A percentile compares a stretch with the other conserved stretches of the same genome.
phyloP scores from a whole-genome alignment of 1,284 basidiomycete genomes.

The Chalciporus sp. region DNA sequence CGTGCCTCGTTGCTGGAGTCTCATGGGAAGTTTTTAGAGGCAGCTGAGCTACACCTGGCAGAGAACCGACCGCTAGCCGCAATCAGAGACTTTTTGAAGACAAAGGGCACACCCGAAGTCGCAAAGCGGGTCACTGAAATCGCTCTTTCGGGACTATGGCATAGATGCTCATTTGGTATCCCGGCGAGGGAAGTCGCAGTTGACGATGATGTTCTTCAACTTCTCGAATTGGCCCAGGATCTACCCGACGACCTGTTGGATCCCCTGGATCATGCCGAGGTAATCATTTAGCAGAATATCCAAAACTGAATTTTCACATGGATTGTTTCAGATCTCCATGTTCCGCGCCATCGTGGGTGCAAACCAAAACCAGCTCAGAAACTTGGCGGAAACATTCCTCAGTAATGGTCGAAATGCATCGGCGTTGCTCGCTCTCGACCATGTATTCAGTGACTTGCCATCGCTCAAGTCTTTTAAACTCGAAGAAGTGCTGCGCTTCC shows the following conservation, averaged over 20 bases:
- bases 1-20: constrained; percentile 52
- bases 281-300: background rate
- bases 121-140: constrained; percentile 34
- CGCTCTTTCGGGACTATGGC: constrained; percentile 29
- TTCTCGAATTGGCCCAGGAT: constrained; percentile 24
- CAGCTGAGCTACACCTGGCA: constrained; percentile 55
- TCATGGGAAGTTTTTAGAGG: constrained; percentile 48
- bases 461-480: constrained; percentile 12
- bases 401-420: constrained; percentile 1
- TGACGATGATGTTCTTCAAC: constrained; percentile 3
- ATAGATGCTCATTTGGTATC: constrained; percentile 28
- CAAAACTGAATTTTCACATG: background rate
- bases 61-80: constrained; percentile 55
- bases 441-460: constrained; percentile 23
- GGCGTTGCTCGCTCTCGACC: constrained; percentile 30
- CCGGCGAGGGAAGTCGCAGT: constrained; percentile 7
- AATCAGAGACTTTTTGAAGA: constrained; percentile 47
- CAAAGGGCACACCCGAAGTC: constrained; percentile 30
- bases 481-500: constrained; percentile 32
- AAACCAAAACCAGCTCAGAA: constrained; percentile 11
- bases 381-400: constrained; percentile 16
- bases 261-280: constrained; percentile 21
- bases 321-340: constrained; percentile 26
- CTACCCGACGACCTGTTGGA: constrained; percentile 18
- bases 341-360: constrained; percentile 22